Percentiles rank a stretch among this genome's conserved stretches.
Evolutionary conservation across 768 basidiomycete genomes (phyloP).

Genomic region (Lanmaoa pseudosensibilis): DNA sequence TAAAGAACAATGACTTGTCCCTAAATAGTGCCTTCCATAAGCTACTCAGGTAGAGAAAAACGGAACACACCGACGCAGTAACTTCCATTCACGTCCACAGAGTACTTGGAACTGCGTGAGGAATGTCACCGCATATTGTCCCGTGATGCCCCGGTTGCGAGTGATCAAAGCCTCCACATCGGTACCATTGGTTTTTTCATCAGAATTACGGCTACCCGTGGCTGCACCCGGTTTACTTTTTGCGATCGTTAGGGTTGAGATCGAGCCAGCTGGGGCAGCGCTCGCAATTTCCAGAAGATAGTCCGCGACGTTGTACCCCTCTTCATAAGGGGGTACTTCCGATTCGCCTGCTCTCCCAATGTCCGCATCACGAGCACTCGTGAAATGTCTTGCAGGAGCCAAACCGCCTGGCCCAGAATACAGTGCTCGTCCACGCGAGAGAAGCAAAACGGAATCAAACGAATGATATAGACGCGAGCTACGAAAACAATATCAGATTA

Average conservation of each 20-base stretch:
- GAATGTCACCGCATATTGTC: constrained; percentile 70
- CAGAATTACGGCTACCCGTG: constrained; percentile 1
- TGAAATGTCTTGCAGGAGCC: constrained; percentile 68
- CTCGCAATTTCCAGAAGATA: constrained; percentile 88
- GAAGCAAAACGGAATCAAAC: constrained; percentile 78
- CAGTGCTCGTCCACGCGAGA: constrained; percentile 73
- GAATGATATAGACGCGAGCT: constrained; percentile 83
- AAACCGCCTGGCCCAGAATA: constrained; percentile 79
- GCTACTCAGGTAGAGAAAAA: not conserved
- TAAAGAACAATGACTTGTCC: constrained; percentile 79
- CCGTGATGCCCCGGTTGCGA: constrained; percentile 17
- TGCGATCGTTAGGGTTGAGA: constrained; percentile 29
- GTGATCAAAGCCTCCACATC: constrained; percentile 24
- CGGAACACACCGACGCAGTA: constrained; percentile 56
- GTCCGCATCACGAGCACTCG: constrained; percentile 27
- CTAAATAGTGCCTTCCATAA: constrained; percentile 35
- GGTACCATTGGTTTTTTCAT: constrained; percentile 12
- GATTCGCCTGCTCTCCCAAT: constrained; percentile 37
- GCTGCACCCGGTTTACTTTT: not conserved
- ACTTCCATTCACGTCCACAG: constrained; percentile 83
- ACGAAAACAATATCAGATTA: not conserved
- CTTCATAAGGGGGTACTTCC: constrained; percentile 53
- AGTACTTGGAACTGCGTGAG: constrained; percentile 87
- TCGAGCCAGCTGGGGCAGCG: constrained; percentile 52
- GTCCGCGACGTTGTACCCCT: constrained; percentile 91